A percentile compares a stretch with the other conserved stretches of the same genome.
Evolutionary conservation across 441 rosid genomes (phyloP).

Genomic region (Erodium texanum): DNA sequence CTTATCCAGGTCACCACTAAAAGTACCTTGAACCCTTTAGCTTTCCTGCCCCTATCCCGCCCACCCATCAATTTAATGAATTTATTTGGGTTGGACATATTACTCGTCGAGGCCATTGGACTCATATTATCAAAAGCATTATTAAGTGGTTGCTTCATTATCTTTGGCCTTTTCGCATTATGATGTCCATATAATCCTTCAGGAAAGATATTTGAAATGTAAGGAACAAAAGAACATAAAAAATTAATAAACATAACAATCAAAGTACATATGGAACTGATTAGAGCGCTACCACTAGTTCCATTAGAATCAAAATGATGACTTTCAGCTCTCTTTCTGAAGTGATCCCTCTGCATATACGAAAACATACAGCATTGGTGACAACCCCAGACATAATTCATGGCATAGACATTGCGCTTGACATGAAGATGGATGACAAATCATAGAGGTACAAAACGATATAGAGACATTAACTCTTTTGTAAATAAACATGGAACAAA

Average conservation of each 20-base stretch:
- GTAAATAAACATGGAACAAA: no score
- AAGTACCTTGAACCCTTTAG: no score
- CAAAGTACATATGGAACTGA: no score
- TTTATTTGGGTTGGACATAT: no score
- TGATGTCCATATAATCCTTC: conserved; percentile 72
- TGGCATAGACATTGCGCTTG: background rate
- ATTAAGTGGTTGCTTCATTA: conserved; percentile 57
- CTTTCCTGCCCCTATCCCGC: no score
- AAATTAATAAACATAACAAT: conserved; percentile 5
- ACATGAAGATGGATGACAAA: conserved; percentile 7
- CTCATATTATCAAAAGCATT: conserved; percentile 45
- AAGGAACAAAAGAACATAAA: conserved; percentile 11
- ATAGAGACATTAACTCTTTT: no score
- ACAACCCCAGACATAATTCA: conserved; percentile 1
- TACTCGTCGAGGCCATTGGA: no score
- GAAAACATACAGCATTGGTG: conserved; percentile 15
- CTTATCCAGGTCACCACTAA: no score
- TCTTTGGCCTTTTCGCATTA: conserved; percentile 65
- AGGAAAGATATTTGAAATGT: conserved; percentile 18
- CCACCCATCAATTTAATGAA: no score
- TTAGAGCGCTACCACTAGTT: conserved; percentile 37
- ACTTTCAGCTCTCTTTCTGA: conserved; percentile 63
- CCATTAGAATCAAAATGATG: conserved; percentile 80
- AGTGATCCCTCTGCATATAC: conserved; percentile 59
- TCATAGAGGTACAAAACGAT: background rate